Evolutionary conservation across 2,329 filamentous ascomycete species (phyloP).

Genomic region (Acephala macrosclerotiorum): DNA sequence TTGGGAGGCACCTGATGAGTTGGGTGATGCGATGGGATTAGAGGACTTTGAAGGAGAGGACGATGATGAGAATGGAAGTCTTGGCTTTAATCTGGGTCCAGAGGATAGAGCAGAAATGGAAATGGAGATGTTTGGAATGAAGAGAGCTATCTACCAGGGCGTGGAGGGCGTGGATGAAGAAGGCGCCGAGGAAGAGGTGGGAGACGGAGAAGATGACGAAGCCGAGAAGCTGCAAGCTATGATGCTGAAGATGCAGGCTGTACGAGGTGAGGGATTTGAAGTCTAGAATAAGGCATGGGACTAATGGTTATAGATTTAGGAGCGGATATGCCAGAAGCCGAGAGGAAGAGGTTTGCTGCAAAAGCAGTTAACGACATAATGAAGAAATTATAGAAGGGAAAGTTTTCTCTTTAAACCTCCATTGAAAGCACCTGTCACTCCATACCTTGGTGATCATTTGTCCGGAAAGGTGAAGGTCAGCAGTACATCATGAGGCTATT

Average conservation of each 20-base stretch:
- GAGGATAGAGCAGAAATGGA: constrained; percentile 44
- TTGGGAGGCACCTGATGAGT: constrained; percentile 56
- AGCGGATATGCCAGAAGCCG: constrained; percentile 64
- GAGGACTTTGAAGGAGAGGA: constrained; percentile 45
- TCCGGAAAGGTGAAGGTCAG: no score
- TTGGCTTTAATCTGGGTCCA: constrained; percentile 42
- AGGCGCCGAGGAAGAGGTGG: constrained; percentile 34
- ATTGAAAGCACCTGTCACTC: background rate
- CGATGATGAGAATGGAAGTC: constrained; percentile 36
- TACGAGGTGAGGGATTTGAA: constrained; percentile 44
- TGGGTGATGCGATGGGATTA: constrained; percentile 46
- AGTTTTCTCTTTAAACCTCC: background rate
- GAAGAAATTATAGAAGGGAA: constrained; percentile 48
- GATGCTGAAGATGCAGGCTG: constrained; percentile 70
- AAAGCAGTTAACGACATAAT: constrained; percentile 70
- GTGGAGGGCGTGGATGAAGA: constrained; percentile 25
- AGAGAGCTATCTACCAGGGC: constrained; percentile 44
- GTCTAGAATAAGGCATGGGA: background rate
- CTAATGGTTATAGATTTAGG: constrained; percentile 58
- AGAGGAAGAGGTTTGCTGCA: constrained; percentile 66
- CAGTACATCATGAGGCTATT: background rate
- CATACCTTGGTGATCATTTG: no score
- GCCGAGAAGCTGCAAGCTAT: constrained; percentile 67
- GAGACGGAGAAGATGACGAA: constrained; percentile 46
- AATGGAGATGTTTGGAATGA: constrained; percentile 48